Conservation (phyloP, 208 protist species). For the Leishmania mexicana region DNA sequence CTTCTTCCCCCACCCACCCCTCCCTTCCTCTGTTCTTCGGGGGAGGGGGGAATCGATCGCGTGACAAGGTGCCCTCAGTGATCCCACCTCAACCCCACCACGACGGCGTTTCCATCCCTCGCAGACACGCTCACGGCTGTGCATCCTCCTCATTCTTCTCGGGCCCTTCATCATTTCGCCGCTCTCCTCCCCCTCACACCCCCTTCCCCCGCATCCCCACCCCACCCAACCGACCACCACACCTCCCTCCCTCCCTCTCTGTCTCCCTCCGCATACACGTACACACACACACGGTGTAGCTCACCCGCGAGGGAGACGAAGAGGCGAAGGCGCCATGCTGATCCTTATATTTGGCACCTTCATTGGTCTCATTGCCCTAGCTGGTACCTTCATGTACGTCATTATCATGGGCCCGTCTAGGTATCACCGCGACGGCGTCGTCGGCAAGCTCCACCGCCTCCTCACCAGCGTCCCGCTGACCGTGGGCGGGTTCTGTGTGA, state of each 20-base stretch:
- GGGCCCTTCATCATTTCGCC: not conserved
- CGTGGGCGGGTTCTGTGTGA: conserved; percentile 53
- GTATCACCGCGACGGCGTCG: conserved; percentile 84
- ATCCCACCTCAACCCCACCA: not conserved
- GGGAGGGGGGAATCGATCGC: not conserved
- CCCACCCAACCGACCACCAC: not conserved
- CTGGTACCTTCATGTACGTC: conserved; percentile 81
- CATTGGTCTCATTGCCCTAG: conserved; percentile 39
- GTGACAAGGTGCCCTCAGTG: not conserved
- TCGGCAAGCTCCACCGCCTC: conserved; percentile 63
- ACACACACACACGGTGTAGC: not conserved
- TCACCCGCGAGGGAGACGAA: not conserved
- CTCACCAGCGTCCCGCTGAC: conserved; percentile 38
- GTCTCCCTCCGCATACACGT: not conserved
- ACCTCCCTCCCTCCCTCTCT: not conserved
- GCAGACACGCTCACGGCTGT: not conserved
- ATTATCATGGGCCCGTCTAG: conserved; percentile 89
- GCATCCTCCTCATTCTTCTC: not conserved
- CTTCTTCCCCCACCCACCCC: too few relatives aligned
- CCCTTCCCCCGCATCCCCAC: not conserved
- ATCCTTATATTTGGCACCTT: conserved; percentile 36
- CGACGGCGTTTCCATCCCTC: not conserved
- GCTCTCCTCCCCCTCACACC: not conserved
- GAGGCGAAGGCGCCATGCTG: conserved; percentile 15
- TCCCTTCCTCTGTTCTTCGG: not conserved